Conservation (phyloP, 495 filamentous ascomycete genomes). For the Parachaetomium inaequale region DNA sequence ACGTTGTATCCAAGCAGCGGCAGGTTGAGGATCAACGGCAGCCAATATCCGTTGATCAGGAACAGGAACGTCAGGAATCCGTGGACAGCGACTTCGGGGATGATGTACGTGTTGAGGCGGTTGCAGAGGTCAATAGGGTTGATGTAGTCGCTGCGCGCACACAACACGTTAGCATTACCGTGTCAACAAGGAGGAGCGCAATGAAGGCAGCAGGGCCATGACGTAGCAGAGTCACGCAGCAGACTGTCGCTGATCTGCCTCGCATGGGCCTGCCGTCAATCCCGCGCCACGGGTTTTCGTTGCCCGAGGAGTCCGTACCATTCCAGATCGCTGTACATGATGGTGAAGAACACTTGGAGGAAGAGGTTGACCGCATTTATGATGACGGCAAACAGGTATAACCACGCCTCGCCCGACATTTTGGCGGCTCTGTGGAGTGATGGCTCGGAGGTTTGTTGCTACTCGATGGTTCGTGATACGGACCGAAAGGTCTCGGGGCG, state of each 20-base stretch:
- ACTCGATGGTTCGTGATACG: background rate
- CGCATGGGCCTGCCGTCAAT: background rate
- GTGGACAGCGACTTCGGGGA: conserved; percentile 97
- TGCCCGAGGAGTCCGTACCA: conserved; percentile 61
- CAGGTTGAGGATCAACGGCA: conserved; percentile 86
- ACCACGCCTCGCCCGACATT: conserved; percentile 99
- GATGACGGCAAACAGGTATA: conserved; percentile 96
- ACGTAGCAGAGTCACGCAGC: background rate
- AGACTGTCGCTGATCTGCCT: background rate
- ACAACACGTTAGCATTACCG: background rate
- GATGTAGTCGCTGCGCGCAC: conserved; percentile 82
- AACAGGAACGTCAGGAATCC: conserved; percentile 92
- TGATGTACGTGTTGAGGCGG: conserved; percentile 98
- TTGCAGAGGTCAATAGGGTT: conserved; percentile 99
- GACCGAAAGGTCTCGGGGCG: background rate
- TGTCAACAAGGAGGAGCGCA: background rate
- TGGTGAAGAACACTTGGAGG: conserved; percentile 99
- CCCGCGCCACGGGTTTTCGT: background rate
- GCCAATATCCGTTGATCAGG: conserved; percentile 98
- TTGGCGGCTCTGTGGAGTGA: conserved; percentile 40
- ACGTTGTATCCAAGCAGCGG: conserved; percentile 90
- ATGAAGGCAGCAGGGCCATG: conserved; percentile 7
- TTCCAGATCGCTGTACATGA: conserved; percentile 99
- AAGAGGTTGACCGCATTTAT: conserved; percentile 99
- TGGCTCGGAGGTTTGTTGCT: background rate